Base-by-base conservation (phyloP, 1,139 yeast species). In the Scheffersomyces titani region DNA sequence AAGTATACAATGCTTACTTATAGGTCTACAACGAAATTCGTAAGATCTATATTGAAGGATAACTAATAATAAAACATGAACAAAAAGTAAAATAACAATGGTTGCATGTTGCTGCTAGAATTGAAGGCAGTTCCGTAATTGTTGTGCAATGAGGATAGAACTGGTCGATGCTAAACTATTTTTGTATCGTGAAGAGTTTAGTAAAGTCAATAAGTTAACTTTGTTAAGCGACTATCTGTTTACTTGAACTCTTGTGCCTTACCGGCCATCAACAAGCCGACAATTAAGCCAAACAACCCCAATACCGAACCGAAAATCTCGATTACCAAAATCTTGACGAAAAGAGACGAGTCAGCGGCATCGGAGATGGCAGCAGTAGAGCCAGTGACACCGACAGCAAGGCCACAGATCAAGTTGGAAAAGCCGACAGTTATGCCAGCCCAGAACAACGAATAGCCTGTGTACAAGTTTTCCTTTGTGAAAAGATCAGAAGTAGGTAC, bases 281-380 rank as follows among this genome's bases (percentile, higher is more conserved):
- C 98, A 78, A 94, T 94, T 67, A 94, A 86, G 24, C 96, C 96
- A 72, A 94, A 90, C 66, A 94, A 86, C 52, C 99, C 99, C 71
- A 94, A 82, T 47, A 94, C 97, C 20, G 97, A 90, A 52, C 99
- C 99, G 70, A 94, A 94, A 80, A 94, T 94, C 79, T 94, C 99
- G 67, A 94, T 90, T 62, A 94, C 99, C 67, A 94, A 85, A 59
- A 96, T 94, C 79, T 96, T 96, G 61, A 94, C 99, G 70, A 96
- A 96, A 63, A 96, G 82, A 3, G 97, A 85, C 44, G 97, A 86
- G 77, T 96, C 98, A 16, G 99, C 98, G 45, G 99, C 99, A 76
- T 96, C 99, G 54, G 97, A 87, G 61, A 96, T 86, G 51, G 99
- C 99, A 51, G 99, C 99, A 36, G 98, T 94, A 30, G 98, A 89